Evolutionary conservation across 495 filamentous ascomycete genomes (phyloP).

Genomic region (Aspergillus mulundensis): DNA sequence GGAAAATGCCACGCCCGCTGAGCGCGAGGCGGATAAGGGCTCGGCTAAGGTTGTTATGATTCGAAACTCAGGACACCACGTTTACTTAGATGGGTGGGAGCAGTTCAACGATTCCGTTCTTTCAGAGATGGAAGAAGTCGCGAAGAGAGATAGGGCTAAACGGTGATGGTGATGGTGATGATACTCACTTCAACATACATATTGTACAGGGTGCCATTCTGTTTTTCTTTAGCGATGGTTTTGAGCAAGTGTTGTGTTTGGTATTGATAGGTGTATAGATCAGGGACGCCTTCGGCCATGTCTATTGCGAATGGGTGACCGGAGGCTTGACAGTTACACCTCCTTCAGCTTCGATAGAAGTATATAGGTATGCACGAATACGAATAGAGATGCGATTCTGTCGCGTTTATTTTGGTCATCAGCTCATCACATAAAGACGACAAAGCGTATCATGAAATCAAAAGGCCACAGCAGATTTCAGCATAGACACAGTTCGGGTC

Average conservation of each 20-base stretch:
- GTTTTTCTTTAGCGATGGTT: neutral
- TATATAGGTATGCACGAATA: neutral
- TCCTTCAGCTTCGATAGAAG: neutral
- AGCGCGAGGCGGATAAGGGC: constrained; percentile 68
- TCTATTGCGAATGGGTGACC: neutral
- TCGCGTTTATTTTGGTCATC: neutral
- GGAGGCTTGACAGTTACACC: neutral
- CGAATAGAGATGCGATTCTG: neutral
- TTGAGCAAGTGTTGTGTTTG: constrained; percentile 3
- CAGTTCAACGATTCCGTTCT: constrained; percentile 79
- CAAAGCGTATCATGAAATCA: neutral
- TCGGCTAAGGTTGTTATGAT: constrained; percentile 83
- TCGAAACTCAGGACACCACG: constrained; percentile 79
- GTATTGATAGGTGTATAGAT: constrained; percentile 4
- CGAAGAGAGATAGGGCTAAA: constrained; percentile 30
- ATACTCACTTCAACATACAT: neutral
- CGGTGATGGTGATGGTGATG: neutral
- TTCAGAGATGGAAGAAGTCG: constrained; percentile 64
- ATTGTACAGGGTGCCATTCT: neutral
- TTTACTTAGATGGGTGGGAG: constrained; percentile 86
- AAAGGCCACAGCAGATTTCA: neutral
- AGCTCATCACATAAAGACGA: neutral
- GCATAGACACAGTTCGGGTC: neutral
- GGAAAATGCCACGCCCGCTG: constrained; percentile 57
- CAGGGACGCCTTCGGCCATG: neutral